These are phyloP conservation scores for Flaveria bidentis DNA, from an alignment of 129 eudicot species.

Conservation along the genomic window DNA sequence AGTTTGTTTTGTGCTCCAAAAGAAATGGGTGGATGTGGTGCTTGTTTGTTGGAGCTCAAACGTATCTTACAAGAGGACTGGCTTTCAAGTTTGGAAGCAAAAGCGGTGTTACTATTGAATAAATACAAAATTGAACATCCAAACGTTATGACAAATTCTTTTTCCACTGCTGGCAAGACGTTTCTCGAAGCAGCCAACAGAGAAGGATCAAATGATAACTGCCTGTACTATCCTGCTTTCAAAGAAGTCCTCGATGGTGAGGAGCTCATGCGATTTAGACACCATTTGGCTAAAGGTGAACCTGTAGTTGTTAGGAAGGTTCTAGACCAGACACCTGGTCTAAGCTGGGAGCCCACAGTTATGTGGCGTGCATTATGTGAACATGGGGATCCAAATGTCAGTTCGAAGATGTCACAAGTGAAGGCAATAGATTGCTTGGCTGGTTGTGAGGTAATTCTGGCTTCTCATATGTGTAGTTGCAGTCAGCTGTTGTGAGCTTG, in stretches of 20 bases:
- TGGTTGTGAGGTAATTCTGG: constrained; percentile 63
- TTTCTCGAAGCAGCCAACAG: constrained; percentile 52
- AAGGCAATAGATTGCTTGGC: constrained; percentile 76
- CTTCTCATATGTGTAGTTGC: neutral
- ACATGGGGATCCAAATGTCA: constrained; percentile 36
- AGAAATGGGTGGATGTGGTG: constrained; percentile 83
- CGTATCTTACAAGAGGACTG: constrained; percentile 58
- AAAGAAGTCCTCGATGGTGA: constrained; percentile 41
- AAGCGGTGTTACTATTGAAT: constrained; percentile 43
- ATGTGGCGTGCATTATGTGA: constrained; percentile 86
- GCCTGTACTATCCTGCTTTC: constrained; percentile 54
- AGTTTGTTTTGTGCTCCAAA: constrained; percentile 65
- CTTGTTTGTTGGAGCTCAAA: constrained; percentile 59
- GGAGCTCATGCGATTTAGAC: constrained; percentile 48
- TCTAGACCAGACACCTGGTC: constrained; percentile 54
- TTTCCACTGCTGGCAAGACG: constrained; percentile 22
- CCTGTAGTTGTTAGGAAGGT: constrained; percentile 74
- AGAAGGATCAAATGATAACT: constrained; percentile 55
- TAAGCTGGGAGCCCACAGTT: constrained; percentile 94
- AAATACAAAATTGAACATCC: constrained; percentile 18
- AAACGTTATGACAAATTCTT: constrained; percentile 8
- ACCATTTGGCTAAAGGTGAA: constrained; percentile 74
- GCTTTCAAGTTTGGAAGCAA: constrained; percentile 51
- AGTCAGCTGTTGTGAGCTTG: neutral
- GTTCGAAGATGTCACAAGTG: constrained; percentile 54